These are phyloP conservation scores for Corniculantispora saksenae DNA, from an alignment of 2,329 filamentous ascomycete species.

Conservation along the genomic window DNA sequence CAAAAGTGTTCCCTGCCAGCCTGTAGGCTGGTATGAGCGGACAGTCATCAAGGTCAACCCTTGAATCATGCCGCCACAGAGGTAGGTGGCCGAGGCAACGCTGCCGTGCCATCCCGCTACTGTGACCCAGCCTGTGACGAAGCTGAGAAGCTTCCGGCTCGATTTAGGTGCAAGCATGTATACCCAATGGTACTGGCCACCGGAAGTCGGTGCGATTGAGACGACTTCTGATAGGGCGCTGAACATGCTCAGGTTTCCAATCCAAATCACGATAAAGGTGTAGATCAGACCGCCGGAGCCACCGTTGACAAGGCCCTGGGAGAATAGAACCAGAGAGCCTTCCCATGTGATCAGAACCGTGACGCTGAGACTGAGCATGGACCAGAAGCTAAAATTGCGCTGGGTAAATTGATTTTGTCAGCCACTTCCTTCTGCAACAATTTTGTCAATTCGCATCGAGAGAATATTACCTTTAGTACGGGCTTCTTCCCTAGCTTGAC, in stretches of 20 bases:
- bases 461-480: conserved; percentile 5
- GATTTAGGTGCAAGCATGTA: conserved; percentile 45
- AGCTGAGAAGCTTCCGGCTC: conserved; percentile 43
- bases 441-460: background rate
- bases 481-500: conserved; percentile 17
- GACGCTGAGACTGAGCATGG: conserved; percentile 47
- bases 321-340: conserved; percentile 29
- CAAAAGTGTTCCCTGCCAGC: conserved; percentile 17
- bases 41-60: conserved; percentile 7
- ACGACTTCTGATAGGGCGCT: conserved; percentile 35
- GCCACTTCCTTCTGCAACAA: background rate
- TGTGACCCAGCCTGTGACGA: conserved; percentile 30
- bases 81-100: conserved; percentile 23
- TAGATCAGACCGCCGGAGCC: conserved; percentile 53
- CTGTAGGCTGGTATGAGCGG: background rate
- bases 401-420: conserved; percentile 19
- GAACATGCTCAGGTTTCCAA: conserved; percentile 42
- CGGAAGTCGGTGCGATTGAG: conserved; percentile 47
- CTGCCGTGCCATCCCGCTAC: conserved; percentile 31
- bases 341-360: conserved; percentile 53
- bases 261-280: conserved; percentile 45
- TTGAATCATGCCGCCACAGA: conserved; percentile 3
- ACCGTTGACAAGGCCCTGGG: conserved; percentile 39
- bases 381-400: conserved; percentile 46
- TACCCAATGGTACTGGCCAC: conserved; percentile 60